phyloP scores from a whole-genome alignment of 108 stramenopile species.

The Mayamaea pseudoterrestris region DNA sequence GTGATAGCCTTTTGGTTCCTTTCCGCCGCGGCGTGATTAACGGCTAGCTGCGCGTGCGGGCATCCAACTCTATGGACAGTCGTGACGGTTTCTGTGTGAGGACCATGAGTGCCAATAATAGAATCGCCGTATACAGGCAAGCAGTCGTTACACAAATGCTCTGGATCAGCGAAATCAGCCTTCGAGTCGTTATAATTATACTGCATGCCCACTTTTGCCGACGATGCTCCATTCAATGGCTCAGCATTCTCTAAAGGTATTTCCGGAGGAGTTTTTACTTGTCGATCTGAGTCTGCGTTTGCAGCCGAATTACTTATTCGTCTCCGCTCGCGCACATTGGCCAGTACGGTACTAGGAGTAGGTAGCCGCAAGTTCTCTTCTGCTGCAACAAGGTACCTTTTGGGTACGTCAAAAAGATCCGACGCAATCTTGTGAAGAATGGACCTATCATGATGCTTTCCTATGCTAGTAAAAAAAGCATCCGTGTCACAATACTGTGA shows the following conservation, averaged over 20 bases:
- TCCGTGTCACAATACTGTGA: conserved; percentile 50
- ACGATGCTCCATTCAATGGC: too few relatives aligned
- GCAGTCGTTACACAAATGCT: conserved; percentile 56
- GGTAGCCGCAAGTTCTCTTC: conserved; percentile 17
- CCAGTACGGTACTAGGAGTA: conserved; percentile 24
- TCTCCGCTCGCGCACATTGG: conserved; percentile 31
- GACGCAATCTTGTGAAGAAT: conserved; percentile 49
- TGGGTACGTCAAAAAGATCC: conserved; percentile 67
- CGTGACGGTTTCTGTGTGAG: conserved; percentile 23
- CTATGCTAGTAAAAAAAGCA: conserved; percentile 51
- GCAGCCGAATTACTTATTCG: conserved; percentile 26
- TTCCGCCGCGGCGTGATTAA: conserved; percentile 34
- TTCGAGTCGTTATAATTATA: neutral
- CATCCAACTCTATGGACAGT: conserved; percentile 68
- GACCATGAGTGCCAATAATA: conserved; percentile 58
- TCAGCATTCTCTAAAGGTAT: neutral
- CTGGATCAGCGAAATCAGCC: conserved; percentile 58
- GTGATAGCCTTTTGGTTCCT: neutral
- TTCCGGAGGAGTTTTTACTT: neutral
- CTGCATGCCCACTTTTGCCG: neutral
- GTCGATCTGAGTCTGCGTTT: neutral
- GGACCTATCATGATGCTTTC: conserved; percentile 49
- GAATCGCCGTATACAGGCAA: conserved; percentile 69
- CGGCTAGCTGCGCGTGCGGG: conserved; percentile 53
- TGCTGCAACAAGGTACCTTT: conserved; percentile 25